Evolutionary conservation across 2,329 filamentous ascomycete species (phyloP), one percentile per base, ranked within the genome.

Genomic region (Talaromyces sp.): DNA sequence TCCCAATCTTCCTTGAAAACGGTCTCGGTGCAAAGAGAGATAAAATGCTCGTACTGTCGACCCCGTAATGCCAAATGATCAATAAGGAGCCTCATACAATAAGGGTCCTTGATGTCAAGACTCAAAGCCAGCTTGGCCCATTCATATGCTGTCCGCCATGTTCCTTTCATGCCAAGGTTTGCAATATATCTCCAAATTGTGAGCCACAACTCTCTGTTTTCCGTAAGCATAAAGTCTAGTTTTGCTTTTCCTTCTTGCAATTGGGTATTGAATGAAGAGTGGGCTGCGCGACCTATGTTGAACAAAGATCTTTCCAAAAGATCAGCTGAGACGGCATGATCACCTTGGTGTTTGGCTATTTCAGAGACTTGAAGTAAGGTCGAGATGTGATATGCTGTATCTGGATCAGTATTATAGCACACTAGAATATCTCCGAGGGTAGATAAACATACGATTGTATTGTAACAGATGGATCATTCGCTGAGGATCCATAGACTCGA

Each of bases 171-270:
- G 15, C 91, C 82, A 21, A 99, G 79, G 63, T 90, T 94, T 65
- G 84, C 84, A 66, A 97, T 87, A 67, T 97, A 97, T 64, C 92
- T 86, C 79, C 91, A 96, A 8, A 87, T 89, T 1, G 91, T 89
- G 36, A 97, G 84, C 86, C 89, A 96, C 63, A 99, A 86, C 71
- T 97, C 93, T 43, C 94, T 83, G 71, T 97, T 97, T 71, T 96
- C 92, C 0, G 88, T 87, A 37, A 90, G 81, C 19, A 81, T 75
- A 69, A 97, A 97, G 67, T 93, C 85, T 9, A 99, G 77, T 15
- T 90, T 83, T 5, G 91, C 92, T 64, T 86, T 86, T 35, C 94
- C 94, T 67, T 87, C 82, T 56, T 88, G 83, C 5, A 99, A 74
- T 62, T 87, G 86, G 57, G 84, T 84, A 7, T 87, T 81, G 70